Evolutionary conservation across 176 grass and related monocot genomes (phyloP).

Genomic region (Echinochloa phyllopogon): DNA sequence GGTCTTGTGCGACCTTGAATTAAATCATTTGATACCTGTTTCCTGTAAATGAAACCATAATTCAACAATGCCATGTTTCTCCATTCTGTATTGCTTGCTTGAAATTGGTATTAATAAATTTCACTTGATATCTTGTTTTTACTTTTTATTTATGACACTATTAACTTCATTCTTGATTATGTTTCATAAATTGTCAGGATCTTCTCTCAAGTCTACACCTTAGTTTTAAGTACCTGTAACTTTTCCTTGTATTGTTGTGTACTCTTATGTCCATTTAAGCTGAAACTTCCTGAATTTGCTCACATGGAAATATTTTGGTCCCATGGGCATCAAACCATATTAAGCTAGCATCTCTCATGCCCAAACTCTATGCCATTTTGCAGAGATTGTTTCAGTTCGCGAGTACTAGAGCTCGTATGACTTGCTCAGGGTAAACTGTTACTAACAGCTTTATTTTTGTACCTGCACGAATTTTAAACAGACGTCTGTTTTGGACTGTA

Average conservation of each 20-base stretch:
- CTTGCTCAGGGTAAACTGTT: not conserved
- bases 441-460: not conserved
- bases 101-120: not conserved
- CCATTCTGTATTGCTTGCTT: conserved; percentile 21
- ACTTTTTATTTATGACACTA: not conserved
- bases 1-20: not conserved
- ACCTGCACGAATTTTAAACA: not conserved
- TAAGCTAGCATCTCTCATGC: not conserved
- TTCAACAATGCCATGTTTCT: not conserved
- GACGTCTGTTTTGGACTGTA: not conserved
- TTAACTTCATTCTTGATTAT: not conserved
- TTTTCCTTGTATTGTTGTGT: not conserved
- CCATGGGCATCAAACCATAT: not conserved
- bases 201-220: not conserved
- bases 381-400: not conserved
- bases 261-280: not conserved
- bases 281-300: not conserved
- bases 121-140: not conserved
- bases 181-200: not conserved
- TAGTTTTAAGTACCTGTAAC: not conserved
- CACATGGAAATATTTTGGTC: conserved; percentile 12
- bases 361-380: not conserved
- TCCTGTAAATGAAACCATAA: conserved; percentile 3
- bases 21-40: not conserved
- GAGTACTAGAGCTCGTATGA: not conserved